Evolutionary conservation across 192 early-diverging fungal species (phyloP).

Genomic region (Backusella australiensis): DNA sequence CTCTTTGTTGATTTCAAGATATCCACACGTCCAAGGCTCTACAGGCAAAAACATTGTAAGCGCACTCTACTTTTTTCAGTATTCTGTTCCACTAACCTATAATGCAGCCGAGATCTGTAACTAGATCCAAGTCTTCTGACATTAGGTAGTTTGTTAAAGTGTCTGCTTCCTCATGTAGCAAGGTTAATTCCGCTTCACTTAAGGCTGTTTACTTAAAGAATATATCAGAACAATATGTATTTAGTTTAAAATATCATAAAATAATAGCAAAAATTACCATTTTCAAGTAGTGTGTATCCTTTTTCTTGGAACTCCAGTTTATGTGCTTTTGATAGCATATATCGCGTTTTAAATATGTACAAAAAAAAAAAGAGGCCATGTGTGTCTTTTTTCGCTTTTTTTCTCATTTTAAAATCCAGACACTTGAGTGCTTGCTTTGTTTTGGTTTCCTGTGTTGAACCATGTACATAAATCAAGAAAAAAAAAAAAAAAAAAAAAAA

Average conservation of each 20-base stretch:
- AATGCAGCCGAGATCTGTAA: conserved; percentile 34
- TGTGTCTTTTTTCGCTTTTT: too few relatives aligned
- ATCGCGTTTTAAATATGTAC: neutral
- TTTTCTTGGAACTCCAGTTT: neutral
- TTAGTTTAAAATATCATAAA: neutral
- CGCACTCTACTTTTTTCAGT: neutral
- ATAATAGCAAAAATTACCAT: neutral
- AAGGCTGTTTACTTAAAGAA: conserved; percentile 13
- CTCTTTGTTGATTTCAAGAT: conserved; percentile 16
- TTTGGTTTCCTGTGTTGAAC: too few relatives aligned
- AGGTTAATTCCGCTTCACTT: neutral
- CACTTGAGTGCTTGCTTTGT: too few relatives aligned
- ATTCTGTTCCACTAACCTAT: conserved; percentile 17
- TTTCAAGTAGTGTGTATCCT: neutral
- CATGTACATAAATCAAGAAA: too few relatives aligned
- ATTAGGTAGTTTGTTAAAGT: conserved; percentile 27
- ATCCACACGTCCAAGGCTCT: conserved; percentile 36
- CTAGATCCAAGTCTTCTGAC: conserved; percentile 28
- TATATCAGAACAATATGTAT: neutral
- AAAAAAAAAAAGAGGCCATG: neutral
- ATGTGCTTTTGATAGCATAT: neutral
- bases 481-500: too few relatives aligned
- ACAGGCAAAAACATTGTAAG: neutral
- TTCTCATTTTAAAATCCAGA: too few relatives aligned
- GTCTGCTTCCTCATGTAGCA: conserved; percentile 30